Percentiles rank a stretch among this genome's conserved stretches.
phyloP scores from a whole-genome alignment of 2,329 filamentous ascomycete species.

The Cytospora schulzeri region DNA sequence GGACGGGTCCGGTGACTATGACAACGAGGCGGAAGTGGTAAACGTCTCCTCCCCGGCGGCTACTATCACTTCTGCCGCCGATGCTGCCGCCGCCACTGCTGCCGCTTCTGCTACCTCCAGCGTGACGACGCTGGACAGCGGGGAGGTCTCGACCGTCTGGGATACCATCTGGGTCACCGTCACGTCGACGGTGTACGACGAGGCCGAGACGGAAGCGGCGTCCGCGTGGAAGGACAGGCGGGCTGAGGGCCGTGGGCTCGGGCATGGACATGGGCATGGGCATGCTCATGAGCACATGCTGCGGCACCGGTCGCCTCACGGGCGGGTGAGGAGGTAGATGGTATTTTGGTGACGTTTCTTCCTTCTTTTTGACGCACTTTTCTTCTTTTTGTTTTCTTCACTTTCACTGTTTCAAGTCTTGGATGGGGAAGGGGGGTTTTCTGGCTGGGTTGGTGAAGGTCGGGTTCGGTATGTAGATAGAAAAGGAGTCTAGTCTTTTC shows the following conservation, averaged over 20 bases:
- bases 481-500: not conserved
- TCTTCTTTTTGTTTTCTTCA: not conserved
- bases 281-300: constrained; percentile 36
- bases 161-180: constrained; percentile 47
- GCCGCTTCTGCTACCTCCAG: constrained; percentile 32
- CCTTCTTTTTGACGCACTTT: not conserved
- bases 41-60: constrained; percentile 28
- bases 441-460: not conserved
- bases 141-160: constrained; percentile 40
- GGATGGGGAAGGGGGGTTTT: not conserved
- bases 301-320: constrained; percentile 16
- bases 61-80: constrained; percentile 26
- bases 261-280: too few species aligned
- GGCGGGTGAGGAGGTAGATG: constrained; percentile 14
- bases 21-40: not conserved
- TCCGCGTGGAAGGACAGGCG: constrained; percentile 12
- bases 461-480: not conserved
- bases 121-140: constrained; percentile 30
- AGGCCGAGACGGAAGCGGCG: constrained; percentile 29
- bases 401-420: not conserved
- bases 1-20: constrained; percentile 18
- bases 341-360: not conserved
- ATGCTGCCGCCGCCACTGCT: too few species aligned
- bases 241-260: not conserved
- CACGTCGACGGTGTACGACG: constrained; percentile 39